Evolutionary conservation across 495 filamentous ascomycete genomes (phyloP), one percentile per base, ranked within the genome.

Genomic region (Cercophora newfieldiana): DNA sequence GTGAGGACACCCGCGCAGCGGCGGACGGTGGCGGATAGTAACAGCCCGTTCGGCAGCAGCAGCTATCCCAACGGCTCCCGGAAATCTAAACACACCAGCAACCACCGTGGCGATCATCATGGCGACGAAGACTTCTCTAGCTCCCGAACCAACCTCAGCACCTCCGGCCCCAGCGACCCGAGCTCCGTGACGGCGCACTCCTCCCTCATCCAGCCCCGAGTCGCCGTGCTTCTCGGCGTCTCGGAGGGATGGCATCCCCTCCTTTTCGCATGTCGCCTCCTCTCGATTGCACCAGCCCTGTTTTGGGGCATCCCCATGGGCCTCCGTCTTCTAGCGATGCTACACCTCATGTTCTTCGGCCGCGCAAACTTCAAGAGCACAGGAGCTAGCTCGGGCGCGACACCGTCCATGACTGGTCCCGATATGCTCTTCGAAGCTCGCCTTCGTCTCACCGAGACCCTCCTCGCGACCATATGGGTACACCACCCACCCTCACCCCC

Each of bases 381-480:
- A 1, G 30, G 24, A 31, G 7, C 33, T 21, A 25, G 14, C 14
- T 28, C 26, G 19, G 48, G 22, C 8, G 3, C 63, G 29, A 16
- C 66, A 7, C 16, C 51, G 18, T 58, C 26, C 19, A 49, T 48
- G 24, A 16, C 26, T 30, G 54, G 37, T 25, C 66, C 56, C 29
- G 66, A 68, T 22, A 62, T 68, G 48, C 51, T 67, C 10, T 72
- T 75, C 53, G 74, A 77, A 61, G 68, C 72, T 47, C 66, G 74
- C 22, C 66, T 92, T 71, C 81, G 85, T 69, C 83, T 92, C 51
- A 91, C 88, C 31, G 92, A 95, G 81, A 88, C 93, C 50, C 86
- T 89, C 69, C 81, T 95, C 76, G 91, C 91, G 56, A 87, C 89
- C 68, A 85, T 94, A 76, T 95, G 92, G 92, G 92, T 93, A 84